Evolutionary conservation across 148 eudicot genomes (phyloP).

Genomic region (Dianthus caryophyllus): DNA sequence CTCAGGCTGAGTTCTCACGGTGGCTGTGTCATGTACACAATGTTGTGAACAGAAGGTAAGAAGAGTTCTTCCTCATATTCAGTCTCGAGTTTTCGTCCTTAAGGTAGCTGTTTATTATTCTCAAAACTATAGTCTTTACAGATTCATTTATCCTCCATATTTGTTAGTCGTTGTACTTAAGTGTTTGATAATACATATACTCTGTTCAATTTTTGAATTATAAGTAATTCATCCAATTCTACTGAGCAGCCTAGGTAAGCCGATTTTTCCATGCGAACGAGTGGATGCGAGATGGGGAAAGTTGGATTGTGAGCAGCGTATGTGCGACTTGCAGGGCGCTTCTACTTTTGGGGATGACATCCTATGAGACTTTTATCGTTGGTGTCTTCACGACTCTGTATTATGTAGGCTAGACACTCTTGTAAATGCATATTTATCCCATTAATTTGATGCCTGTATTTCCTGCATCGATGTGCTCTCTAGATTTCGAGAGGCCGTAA

Average conservation of each 20-base stretch:
- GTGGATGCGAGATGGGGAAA: conserved; percentile 96
- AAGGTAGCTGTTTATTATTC: not conserved
- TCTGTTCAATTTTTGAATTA: not conserved
- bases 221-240: not conserved
- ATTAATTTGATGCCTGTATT: not conserved
- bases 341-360: conserved; percentile 31
- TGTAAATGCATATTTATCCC: conserved; percentile 9
- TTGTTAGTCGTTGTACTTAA: not conserved
- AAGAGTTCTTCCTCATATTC: not conserved
- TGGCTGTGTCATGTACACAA: conserved; percentile 89
- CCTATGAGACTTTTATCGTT: not conserved
- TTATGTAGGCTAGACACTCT: too few relatives aligned
- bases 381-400: not conserved
- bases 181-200: not conserved
- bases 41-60: conserved; percentile 89
- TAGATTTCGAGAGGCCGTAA: not conserved
- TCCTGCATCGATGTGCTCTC: not conserved
- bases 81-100: not conserved
- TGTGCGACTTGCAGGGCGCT: conserved; percentile 76
- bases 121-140: not conserved
- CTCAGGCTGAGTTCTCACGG: conserved; percentile 77
- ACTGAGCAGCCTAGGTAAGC: conserved; percentile 58
- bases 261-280: conserved; percentile 68
- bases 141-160: not conserved
- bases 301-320: conserved; percentile 75